These are phyloP conservation scores for Corylus avellana DNA, from an alignment of 306 rosid genomes.

Conservation along the genomic window DNA sequence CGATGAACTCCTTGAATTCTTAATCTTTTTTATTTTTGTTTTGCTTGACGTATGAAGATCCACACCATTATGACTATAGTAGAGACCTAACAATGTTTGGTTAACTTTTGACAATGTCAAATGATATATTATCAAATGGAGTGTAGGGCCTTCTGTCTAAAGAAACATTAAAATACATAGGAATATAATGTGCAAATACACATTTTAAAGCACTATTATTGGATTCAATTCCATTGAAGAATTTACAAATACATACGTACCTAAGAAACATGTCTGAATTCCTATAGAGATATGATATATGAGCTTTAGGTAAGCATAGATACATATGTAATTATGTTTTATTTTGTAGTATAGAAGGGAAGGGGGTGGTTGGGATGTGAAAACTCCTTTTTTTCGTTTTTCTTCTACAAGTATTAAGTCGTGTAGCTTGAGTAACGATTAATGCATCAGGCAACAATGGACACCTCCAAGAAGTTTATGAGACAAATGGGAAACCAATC, in stretches of 20 bases:
- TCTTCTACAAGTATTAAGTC: conserved; percentile 22
- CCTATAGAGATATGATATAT: background rate
- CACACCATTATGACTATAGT: background rate
- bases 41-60: conserved; percentile 26
- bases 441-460: conserved; percentile 43
- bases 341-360: background rate
- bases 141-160: background rate
- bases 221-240: background rate
- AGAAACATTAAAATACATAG: background rate
- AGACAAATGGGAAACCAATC: conserved; percentile 39
- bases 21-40: background rate
- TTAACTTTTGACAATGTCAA: background rate
- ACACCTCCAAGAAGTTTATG: conserved; percentile 39
- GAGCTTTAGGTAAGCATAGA: background rate
- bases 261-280: background rate
- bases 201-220: no score
- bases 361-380: background rate
- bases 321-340: background rate
- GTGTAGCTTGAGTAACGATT: conserved; percentile 55
- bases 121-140: background rate
- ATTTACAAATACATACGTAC: background rate
- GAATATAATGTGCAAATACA: background rate
- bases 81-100: conserved; percentile 22
- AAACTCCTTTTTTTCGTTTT: background rate
- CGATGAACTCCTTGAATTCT: background rate